phyloP scores from a whole-genome alignment of 495 filamentous ascomycete genomes.

The Penicillium coffeae region DNA sequence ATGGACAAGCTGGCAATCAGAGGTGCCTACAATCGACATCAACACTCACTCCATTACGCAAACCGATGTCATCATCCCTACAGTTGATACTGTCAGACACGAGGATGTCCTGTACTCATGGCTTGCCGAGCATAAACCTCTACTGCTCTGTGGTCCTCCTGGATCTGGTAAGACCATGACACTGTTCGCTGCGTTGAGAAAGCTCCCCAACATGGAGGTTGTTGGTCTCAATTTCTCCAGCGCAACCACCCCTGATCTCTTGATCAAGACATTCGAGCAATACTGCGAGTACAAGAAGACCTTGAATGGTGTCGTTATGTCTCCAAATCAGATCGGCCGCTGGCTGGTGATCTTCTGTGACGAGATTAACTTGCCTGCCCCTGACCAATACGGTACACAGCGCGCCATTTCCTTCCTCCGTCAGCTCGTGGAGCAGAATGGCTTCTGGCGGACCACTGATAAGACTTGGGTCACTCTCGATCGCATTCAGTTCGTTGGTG shows the following conservation, averaged over 20 bases:
- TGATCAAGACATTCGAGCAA: slow-evolving; percentile 98
- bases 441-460: slow-evolving; percentile 96
- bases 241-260: slow-evolving; percentile 91
- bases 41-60: slow-evolving; percentile 97
- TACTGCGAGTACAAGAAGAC: slow-evolving; percentile 99
- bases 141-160: slow-evolving; percentile 93
- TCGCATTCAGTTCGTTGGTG: slow-evolving; percentile 97
- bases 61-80: slow-evolving; percentile 96
- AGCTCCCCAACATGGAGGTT: slow-evolving; percentile 96
- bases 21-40: slow-evolving; percentile 90
- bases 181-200: slow-evolving; percentile 91
- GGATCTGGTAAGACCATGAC: slow-evolving; percentile 99
- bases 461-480: slow-evolving; percentile 98
- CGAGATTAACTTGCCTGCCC: slow-evolving; percentile 98
- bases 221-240: slow-evolving; percentile 99
- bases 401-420: slow-evolving; percentile 94
- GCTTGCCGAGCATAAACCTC: slow-evolving; percentile 96
- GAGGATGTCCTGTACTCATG: slow-evolving; percentile 98
- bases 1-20: slow-evolving; percentile 89
- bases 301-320: slow-evolving; percentile 90
- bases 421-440: slow-evolving; percentile 96
- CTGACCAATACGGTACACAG: slow-evolving; percentile 96
- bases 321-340: slow-evolving; percentile 91
- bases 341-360: slow-evolving; percentile 99
- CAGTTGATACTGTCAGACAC: slow-evolving; percentile 91